A percentile compares a stretch with the other conserved stretches of the same genome.
Evolutionary conservation across 2,329 filamentous ascomycete species (phyloP).

Genomic region (Cladophialophora yegresii): DNA sequence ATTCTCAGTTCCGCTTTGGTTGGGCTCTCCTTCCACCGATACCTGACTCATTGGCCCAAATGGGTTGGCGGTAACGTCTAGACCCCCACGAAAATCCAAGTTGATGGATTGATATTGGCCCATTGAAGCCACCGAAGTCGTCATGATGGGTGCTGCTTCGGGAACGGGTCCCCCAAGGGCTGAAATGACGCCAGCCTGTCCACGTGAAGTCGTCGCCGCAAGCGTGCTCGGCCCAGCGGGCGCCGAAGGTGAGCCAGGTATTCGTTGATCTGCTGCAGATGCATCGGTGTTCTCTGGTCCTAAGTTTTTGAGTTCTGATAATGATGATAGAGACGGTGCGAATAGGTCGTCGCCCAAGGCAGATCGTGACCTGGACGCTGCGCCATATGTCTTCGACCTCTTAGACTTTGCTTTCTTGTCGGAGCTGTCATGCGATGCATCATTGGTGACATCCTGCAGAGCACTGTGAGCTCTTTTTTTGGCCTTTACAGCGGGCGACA

Average conservation of each 20-base stretch:
- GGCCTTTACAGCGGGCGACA: not conserved
- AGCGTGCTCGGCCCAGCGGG: not conserved
- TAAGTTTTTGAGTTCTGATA: not conserved
- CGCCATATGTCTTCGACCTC: constrained; percentile 28
- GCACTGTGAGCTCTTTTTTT: constrained; percentile 30
- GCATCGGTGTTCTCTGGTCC: not conserved
- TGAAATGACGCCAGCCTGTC: constrained; percentile 7
- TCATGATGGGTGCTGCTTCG: constrained; percentile 19
- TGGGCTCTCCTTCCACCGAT: constrained; percentile 24
- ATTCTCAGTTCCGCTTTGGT: constrained; percentile 15
- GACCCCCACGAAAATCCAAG: constrained; percentile 32
- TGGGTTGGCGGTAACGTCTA: constrained; percentile 32
- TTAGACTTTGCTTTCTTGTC: constrained; percentile 17
- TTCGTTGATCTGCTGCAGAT: not conserved
- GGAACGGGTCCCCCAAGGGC: constrained; percentile 17
- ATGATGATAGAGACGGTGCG: not conserved
- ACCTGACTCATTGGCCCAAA: constrained; percentile 35
- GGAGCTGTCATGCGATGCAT: not conserved
- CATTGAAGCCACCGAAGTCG: constrained; percentile 33
- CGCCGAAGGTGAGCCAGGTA: not conserved
- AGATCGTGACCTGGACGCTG: constrained; percentile 17
- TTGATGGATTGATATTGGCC: constrained; percentile 35
- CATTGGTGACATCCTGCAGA: constrained; percentile 5
- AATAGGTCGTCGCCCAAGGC: constrained; percentile 21
- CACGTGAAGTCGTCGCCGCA: not conserved